phyloP scores from a whole-genome alignment of 2,329 filamentous ascomycete genomes.

The Nemania diffusa region DNA sequence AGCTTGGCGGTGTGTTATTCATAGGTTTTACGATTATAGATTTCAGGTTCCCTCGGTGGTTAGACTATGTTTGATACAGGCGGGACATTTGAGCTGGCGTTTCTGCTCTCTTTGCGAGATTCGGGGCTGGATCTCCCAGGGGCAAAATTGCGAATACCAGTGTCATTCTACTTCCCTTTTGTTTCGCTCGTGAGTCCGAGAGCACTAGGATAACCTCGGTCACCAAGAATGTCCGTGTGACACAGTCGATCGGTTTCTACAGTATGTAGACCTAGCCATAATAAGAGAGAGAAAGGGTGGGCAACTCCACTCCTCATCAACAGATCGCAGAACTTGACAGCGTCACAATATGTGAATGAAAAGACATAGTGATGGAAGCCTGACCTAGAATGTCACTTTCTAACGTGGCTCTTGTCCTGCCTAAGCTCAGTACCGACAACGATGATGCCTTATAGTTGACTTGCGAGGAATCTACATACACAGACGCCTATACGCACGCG shows the following conservation, averaged over 20 bases:
- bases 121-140: slow-evolving; percentile 25
- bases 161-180: slow-evolving; percentile 24
- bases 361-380: background rate
- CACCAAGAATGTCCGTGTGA: background rate
- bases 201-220: slow-evolving; percentile 2
- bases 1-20: slow-evolving; percentile 32
- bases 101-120: slow-evolving; percentile 37
- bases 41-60: slow-evolving; percentile 46
- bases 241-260: slow-evolving; percentile 4
- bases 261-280: slow-evolving; percentile 29
- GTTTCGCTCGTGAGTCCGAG: slow-evolving; percentile 8
- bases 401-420: slow-evolving; percentile 1
- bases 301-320: slow-evolving; percentile 22
- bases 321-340: slow-evolving; percentile 11
- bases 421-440: slow-evolving; percentile 21
- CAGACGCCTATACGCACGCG: background rate
- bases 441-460: background rate
- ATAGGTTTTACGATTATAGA: slow-evolving; percentile 45
- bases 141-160: slow-evolving; percentile 39
- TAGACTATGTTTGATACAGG: slow-evolving; percentile 46
- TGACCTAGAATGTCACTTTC: slow-evolving; percentile 7
- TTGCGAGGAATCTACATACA: background rate
- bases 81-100: slow-evolving; percentile 33
- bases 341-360: background rate
- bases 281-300: slow-evolving; percentile 21